Percentiles rank a stretch among this genome's conserved stretches.
Conservation (phyloP, 331 rosid genomes). For the Spiraea crenata region DNA sequence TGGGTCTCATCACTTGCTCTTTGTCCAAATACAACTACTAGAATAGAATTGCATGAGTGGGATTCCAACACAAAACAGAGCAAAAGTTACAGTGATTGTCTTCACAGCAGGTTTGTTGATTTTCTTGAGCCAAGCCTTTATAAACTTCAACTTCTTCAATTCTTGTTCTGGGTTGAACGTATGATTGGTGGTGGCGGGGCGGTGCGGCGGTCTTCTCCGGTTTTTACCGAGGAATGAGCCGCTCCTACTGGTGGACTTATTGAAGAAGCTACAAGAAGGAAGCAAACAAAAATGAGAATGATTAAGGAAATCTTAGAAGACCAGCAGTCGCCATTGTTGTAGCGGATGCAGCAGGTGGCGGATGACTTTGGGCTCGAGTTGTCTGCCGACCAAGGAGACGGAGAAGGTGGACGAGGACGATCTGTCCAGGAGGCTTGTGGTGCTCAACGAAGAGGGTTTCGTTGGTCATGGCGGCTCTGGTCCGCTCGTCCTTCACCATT, state of each 20-base stretch:
- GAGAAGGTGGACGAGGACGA: no score
- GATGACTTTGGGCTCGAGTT: no score
- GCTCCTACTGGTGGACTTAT: conserved; percentile 33
- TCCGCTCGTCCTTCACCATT: no score
- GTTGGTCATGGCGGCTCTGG: no score
- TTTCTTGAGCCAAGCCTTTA: conserved; percentile 54
- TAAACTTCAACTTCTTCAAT: conserved; percentile 44
- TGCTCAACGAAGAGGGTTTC: no score
- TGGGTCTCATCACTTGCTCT: no score
- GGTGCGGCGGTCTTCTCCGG: conserved; percentile 14
- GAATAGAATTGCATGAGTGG: no score
- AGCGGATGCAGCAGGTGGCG: no score
- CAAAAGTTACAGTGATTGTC: conserved; percentile 34
- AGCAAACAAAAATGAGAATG: conserved; percentile 44
- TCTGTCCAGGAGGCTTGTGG: no score
- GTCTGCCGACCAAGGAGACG: no score
- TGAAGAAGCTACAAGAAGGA: conserved; percentile 51
- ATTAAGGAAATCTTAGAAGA: conserved; percentile 42
- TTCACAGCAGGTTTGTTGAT: conserved; percentile 74
- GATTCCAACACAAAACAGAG: conserved; percentile 44
- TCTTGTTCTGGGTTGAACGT: conserved; percentile 65
- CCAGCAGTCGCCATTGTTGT: conserved; percentile 30
- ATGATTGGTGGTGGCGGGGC: conserved; percentile 33
- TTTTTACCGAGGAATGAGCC: conserved; percentile 30
- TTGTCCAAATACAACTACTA: no score